phyloP scores from a whole-genome alignment of 202 grass and related monocot species.

The Eragrostis tef region DNA sequence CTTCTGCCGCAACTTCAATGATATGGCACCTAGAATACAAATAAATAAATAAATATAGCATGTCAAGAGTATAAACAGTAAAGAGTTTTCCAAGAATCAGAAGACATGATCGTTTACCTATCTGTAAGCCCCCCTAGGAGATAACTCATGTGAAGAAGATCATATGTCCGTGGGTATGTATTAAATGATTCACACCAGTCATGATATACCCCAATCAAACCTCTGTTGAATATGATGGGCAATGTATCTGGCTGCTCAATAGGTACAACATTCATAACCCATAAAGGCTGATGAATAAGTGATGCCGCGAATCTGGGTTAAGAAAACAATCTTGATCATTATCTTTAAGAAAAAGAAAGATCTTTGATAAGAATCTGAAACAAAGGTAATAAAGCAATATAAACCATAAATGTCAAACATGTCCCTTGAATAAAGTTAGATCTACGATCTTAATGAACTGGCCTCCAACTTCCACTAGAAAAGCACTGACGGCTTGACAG shows the following conservation, averaged over 20 bases:
- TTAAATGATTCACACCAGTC: conserved; percentile 96
- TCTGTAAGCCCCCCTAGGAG: conserved; percentile 63
- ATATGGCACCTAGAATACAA: conserved; percentile 68
- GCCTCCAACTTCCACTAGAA: conserved; percentile 11
- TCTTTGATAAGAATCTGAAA: conserved; percentile 9
- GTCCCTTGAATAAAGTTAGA: conserved; percentile 14
- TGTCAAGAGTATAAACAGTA: conserved; percentile 9
- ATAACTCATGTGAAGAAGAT: conserved; percentile 80
- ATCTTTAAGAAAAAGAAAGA: conserved; percentile 5
- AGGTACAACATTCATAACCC: conserved; percentile 94
- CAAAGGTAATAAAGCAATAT: background rate
- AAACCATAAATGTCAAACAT: conserved; percentile 12
- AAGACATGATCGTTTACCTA: conserved; percentile 54
- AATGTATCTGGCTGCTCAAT: conserved; percentile 65
- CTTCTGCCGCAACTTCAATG: conserved; percentile 66
- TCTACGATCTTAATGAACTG: conserved; percentile 33
- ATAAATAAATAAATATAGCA: conserved; percentile 16
- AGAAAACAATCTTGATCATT: conserved; percentile 39
- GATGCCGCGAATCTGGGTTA: conserved; percentile 75
- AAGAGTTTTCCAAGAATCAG: conserved; percentile 26
- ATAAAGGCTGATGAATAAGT: conserved; percentile 68
- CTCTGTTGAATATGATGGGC: conserved; percentile 79
- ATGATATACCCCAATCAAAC: conserved; percentile 90
- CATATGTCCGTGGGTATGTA: conserved; percentile 90
- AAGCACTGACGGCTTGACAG: background rate